Base-by-base conservation (phyloP, 2,329 filamentous ascomycete species). In the Colletotrichum phormii region DNA sequence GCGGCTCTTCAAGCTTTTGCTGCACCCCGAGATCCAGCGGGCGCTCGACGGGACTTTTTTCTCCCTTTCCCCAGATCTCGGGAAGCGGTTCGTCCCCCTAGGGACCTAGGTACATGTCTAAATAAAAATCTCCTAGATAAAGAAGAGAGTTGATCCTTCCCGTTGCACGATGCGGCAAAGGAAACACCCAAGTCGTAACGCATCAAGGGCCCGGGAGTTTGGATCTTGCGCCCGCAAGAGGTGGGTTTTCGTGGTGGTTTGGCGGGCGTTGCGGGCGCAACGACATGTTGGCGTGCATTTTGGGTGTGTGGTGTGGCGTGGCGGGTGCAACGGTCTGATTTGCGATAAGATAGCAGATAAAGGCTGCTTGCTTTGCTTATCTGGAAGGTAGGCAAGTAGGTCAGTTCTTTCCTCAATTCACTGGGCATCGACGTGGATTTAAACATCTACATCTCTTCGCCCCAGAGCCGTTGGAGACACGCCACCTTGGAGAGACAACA, bases 221-320 rank as follows among this genome's bases (percentile, higher is more conserved):
- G 70, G 70, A 64, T 70, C 65, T 46, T 72, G 70, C 70, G 70
- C 59, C 59, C 70, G 70, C 70, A 72, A 64, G 60, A 60, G 70
- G 70, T 72, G 70, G 70, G 65, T 57, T 71, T 61, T 60, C n/a
- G 62, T 60, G 58, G 58, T 62, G 60, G 46, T 62, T 64, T 64
- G 59, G 53, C 59, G 51, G 65, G 65, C 46, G 59, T 70, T 72
- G 70, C 70, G 70, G 70, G 70, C 70, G 65, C 70, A 72, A 46
- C 7, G 9, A 6, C 11, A 22, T 24, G 31, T 7, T 15, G 7
- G 55, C 22, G 53, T 49, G 64, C 29, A 4, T 59, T 26, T 15
- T 57, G 55, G 22, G 53, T 54, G 67, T 69, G 67, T 53, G 42
- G 15, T 57, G 18, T 22, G 60, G 54, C 67, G 63, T 68, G 18